phyloP scores from a whole-genome alignment of 192 early-diverging fungal species.

The Geranomyces variabilis region DNA sequence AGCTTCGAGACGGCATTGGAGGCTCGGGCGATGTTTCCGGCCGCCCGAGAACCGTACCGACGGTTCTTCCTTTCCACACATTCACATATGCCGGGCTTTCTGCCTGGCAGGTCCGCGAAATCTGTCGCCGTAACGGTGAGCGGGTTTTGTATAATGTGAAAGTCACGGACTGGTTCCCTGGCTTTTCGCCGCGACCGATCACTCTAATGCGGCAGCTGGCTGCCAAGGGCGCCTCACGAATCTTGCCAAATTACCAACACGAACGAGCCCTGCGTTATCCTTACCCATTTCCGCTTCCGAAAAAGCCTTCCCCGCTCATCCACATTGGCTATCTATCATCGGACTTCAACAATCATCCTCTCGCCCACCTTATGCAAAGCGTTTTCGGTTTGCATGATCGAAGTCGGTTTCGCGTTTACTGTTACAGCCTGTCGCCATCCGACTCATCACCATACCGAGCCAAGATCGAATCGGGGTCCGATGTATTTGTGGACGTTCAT shows the following conservation, averaged over 20 bases:
- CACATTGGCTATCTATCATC: conserved; percentile 89
- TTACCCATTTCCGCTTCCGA: conserved; percentile 75
- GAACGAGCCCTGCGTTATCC: conserved; percentile 38
- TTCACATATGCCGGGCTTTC: conserved; percentile 85
- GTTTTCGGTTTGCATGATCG: conserved; percentile 92
- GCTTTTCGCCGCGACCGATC: conserved; percentile 47
- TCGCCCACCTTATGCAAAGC: conserved; percentile 92
- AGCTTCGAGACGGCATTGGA: conserved; percentile 50
- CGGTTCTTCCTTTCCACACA: conserved; percentile 91
- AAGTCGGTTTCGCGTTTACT: conserved; percentile 69
- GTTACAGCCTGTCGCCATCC: conserved; percentile 81
- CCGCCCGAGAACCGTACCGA: conserved; percentile 70
- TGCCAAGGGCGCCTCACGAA: not conserved
- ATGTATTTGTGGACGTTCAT: conserved; percentile 79
- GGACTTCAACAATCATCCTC: conserved; percentile 92
- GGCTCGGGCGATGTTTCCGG: conserved; percentile 49
- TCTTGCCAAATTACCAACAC: not conserved
- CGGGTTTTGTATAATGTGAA: conserved; percentile 76
- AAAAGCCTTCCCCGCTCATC: conserved; percentile 66
- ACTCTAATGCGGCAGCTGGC: not conserved
- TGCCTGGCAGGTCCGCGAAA: conserved; percentile 81
- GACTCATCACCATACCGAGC: conserved; percentile 78
- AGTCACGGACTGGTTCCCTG: conserved; percentile 61
- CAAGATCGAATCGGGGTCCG: conserved; percentile 79
- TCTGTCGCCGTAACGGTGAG: conserved; percentile 83